Percentiles rank a stretch among this genome's conserved stretches.
phyloP scores from a whole-genome alignment of 768 basidiomycete genomes.

The Tricholoma matsutake region DNA sequence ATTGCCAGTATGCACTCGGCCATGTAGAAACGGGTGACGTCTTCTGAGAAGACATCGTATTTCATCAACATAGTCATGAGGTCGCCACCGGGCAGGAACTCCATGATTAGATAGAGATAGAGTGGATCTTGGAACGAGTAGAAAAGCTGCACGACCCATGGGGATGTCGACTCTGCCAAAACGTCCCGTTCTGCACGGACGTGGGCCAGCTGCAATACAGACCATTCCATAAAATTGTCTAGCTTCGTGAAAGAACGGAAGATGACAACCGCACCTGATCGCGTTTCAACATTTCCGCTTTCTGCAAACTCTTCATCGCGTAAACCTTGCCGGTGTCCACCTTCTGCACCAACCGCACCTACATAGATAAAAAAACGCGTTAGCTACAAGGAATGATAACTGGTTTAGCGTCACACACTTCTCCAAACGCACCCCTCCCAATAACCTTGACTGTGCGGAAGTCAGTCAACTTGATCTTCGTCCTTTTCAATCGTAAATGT shows the following conservation, averaged over 20 bases:
- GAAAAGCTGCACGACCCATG: slow-evolving; percentile 97
- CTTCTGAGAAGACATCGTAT: slow-evolving; percentile 98
- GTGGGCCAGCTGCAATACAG: slow-evolving; percentile 74
- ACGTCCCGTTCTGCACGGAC: slow-evolving; percentile 97
- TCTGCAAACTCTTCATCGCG: slow-evolving; percentile 98
- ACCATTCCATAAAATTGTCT: background rate
- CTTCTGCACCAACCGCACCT: slow-evolving; percentile 97
- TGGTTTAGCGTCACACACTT: slow-evolving; percentile 48
- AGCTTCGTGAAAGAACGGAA: background rate
- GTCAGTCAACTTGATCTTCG: slow-evolving; percentile 89
- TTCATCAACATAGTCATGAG: slow-evolving; percentile 99
- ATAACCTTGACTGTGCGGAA: slow-evolving; percentile 98
- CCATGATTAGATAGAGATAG: slow-evolving; percentile 97
- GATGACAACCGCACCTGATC: slow-evolving; percentile 70
- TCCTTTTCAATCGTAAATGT: slow-evolving; percentile 87
- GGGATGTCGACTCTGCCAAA: slow-evolving; percentile 92
- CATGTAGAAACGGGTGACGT: slow-evolving; percentile 98
- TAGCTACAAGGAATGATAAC: slow-evolving; percentile 6
- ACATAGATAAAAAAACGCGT: background rate
- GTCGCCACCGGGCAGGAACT: slow-evolving; percentile 84
- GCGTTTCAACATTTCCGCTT: slow-evolving; percentile 98
- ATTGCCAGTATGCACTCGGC: slow-evolving; percentile 98
- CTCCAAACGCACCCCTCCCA: slow-evolving; percentile 97
- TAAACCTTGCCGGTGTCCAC: slow-evolving; percentile 97
- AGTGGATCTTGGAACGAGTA: slow-evolving; percentile 97